These are phyloP conservation scores for Leccinum imitatum DNA, from an alignment of 768 basidiomycete genomes.

Conservation along the genomic window DNA sequence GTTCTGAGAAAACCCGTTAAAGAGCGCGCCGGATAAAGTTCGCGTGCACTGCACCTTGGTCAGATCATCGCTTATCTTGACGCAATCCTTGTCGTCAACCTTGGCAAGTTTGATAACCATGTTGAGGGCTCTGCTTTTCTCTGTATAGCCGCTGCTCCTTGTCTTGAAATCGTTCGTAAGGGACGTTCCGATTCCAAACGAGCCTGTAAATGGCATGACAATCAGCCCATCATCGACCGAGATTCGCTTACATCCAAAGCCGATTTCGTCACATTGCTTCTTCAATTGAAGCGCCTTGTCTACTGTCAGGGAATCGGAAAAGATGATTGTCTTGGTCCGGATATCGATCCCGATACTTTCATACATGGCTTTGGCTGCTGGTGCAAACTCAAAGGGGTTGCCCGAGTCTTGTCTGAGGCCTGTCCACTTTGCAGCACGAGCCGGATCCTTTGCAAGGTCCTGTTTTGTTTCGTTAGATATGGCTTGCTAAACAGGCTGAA, in stretches of 20 bases:
- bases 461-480: constrained; percentile 24
- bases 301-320: constrained; percentile 77
- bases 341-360: constrained; percentile 66
- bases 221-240: neutral
- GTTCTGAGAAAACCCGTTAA: constrained; percentile 44
- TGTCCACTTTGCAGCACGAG: constrained; percentile 69
- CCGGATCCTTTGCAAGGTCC: constrained; percentile 59
- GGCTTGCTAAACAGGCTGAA: neutral
- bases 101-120: constrained; percentile 92
- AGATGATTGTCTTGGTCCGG: constrained; percentile 69
- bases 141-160: constrained; percentile 41
- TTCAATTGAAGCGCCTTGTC: constrained; percentile 70
- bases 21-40: neutral
- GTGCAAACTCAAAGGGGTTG: constrained; percentile 80
- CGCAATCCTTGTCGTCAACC: constrained; percentile 71
- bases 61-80: constrained; percentile 93
- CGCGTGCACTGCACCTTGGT: constrained; percentile 54
- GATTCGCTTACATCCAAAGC: constrained; percentile 53
- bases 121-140: constrained; percentile 80
- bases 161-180: constrained; percentile 79
- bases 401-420: constrained; percentile 94
- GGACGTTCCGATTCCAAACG: constrained; percentile 93
- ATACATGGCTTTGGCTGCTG: constrained; percentile 71
- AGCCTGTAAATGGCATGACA: constrained; percentile 44
- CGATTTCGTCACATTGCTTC: constrained; percentile 69